These are phyloP conservation scores for Boletus vermiculosoides DNA, from an alignment of 768 basidiomycete species.

Conservation along the genomic window DNA sequence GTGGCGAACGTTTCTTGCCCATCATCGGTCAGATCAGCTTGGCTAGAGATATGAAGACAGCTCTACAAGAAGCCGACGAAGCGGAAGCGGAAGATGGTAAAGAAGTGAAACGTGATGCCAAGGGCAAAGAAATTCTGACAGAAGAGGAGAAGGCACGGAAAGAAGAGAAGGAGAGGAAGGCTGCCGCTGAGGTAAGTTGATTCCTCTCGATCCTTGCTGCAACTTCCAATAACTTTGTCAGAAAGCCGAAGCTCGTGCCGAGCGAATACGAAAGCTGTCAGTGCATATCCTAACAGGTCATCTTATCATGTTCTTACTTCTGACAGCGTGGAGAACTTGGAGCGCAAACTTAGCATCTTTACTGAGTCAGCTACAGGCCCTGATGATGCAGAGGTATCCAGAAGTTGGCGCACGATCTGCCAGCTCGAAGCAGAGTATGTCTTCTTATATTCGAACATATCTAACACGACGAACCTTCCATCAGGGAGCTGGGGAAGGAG, in stretches of 20 bases:
- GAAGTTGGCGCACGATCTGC: conserved; percentile 76
- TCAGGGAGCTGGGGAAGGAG: conserved; percentile 77
- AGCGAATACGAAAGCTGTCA: conserved; percentile 67
- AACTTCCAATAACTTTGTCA: conserved; percentile 31
- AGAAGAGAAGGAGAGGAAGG: conserved; percentile 71
- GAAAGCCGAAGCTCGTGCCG: conserved; percentile 79
- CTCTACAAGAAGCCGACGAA: conserved; percentile 83
- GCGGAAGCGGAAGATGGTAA: conserved; percentile 48
- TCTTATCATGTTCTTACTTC: conserved; percentile 2
- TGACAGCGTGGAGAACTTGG: conserved; percentile 61
- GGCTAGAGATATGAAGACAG: conserved; percentile 90
- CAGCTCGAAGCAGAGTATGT: conserved; percentile 79
- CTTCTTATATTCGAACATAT: background rate
- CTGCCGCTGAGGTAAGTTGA: conserved; percentile 59
- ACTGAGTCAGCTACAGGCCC: conserved; percentile 78
- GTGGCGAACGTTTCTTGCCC: conserved; percentile 80
- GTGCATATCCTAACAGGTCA: background rate
- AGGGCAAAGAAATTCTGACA: conserved; percentile 51
- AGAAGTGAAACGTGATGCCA: conserved; percentile 47
- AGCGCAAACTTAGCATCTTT: conserved; percentile 82
- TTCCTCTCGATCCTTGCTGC: background rate
- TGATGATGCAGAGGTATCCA: conserved; percentile 64
- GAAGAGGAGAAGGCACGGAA: conserved; percentile 72
- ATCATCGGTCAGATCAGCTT: conserved; percentile 89
- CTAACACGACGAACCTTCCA: conserved; percentile 5